Evolutionary conservation across 768 basidiomycete genomes (phyloP).

Genomic region (Tephrocybe sp.): DNA sequence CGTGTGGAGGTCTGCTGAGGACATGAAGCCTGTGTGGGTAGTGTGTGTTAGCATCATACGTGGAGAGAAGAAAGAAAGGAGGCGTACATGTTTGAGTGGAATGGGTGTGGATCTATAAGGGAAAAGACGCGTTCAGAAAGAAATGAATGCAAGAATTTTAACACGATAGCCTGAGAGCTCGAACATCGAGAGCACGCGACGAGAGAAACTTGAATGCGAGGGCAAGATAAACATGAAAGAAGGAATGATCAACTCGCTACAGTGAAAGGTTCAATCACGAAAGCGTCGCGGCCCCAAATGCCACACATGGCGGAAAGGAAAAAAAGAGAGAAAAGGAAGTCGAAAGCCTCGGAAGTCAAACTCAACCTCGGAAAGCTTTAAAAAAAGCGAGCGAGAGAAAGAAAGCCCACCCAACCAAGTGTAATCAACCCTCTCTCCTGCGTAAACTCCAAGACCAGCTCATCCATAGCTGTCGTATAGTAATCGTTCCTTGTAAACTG

Average conservation of each 20-base stretch:
- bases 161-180: too few relatives aligned
- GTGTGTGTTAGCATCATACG: conserved; percentile 8
- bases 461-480: conserved; percentile 89
- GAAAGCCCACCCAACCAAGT: conserved; percentile 93
- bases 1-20: conserved; percentile 90
- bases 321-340: background rate
- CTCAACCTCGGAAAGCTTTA: too few relatives aligned
- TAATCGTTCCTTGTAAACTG: conserved; percentile 86
- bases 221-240: too few relatives aligned
- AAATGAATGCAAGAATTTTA: too few relatives aligned
- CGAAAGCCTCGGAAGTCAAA: conserved; percentile 11
- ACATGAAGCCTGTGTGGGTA: conserved; percentile 75
- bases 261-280: too few relatives aligned
- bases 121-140: too few relatives aligned
- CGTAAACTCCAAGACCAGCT: conserved; percentile 82
- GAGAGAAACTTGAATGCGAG: background rate
- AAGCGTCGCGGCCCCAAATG: too few relatives aligned
- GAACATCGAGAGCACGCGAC: too few relatives aligned
- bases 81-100: conserved; percentile 84
- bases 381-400: conserved; percentile 27
- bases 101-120: conserved; percentile 94
- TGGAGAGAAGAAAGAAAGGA: background rate
- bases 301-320: too few relatives aligned
- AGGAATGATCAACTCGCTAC: too few relatives aligned
- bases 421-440: conserved; percentile 81